phyloP scores from a whole-genome alignment of 2,329 filamentous ascomycete species.

The Nigrospora osmanthi region DNA sequence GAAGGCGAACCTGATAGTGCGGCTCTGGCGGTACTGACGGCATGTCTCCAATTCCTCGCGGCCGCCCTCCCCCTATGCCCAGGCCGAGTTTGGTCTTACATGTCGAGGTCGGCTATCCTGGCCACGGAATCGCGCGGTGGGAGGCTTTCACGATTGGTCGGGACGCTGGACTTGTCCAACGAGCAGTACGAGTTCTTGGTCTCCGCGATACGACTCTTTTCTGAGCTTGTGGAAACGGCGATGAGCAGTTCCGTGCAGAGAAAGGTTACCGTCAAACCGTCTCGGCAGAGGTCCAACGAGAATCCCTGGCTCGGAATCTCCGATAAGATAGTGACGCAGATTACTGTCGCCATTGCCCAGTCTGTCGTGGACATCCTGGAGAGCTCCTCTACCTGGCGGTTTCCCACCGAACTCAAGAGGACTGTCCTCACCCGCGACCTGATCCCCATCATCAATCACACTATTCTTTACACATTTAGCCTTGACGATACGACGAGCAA shows the following conservation, averaged over 20 bases:
- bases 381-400: constrained; percentile 80
- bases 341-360: constrained; percentile 65
- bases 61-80: constrained; percentile 68
- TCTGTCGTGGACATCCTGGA: constrained; percentile 78
- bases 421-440: constrained; percentile 62
- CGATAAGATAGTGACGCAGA: constrained; percentile 66
- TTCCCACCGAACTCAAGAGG: constrained; percentile 59
- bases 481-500: constrained; percentile 53
- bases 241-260: constrained; percentile 62
- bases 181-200: constrained; percentile 72
- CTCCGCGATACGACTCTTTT: constrained; percentile 66
- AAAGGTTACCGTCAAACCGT: constrained; percentile 45
- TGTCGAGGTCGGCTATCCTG: constrained; percentile 73
- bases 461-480: constrained; percentile 67
- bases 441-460: constrained; percentile 60
- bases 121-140: constrained; percentile 69
- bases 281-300: constrained; percentile 35
- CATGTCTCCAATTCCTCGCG: constrained; percentile 74
- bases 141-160: constrained; percentile 69
- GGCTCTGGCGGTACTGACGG: constrained; percentile 56
- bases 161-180: constrained; percentile 70
- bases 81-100: constrained; percentile 81
- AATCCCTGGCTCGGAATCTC: constrained; percentile 65
- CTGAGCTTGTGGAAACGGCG: constrained; percentile 67
- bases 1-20: constrained; percentile 56